Conservation (phyloP, 2,329 filamentous ascomycete species). For the Zasmidium citrigriseum region DNA sequence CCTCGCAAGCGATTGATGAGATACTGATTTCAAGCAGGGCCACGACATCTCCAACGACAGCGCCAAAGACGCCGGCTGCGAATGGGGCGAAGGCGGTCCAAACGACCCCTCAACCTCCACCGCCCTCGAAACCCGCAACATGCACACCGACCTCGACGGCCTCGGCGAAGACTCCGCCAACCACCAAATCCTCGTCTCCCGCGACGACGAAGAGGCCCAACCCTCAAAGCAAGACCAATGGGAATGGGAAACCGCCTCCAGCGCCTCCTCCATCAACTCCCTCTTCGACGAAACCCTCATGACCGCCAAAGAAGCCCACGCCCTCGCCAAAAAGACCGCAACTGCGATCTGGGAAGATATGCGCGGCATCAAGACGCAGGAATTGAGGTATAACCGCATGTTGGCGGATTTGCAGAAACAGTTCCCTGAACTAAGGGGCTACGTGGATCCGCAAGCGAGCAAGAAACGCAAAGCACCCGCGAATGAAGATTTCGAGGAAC, state of each 20-base stretch:
- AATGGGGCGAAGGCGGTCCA: too few relatives aligned
- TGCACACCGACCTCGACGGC: too few relatives aligned
- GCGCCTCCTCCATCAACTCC: not conserved
- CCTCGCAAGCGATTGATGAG: too few relatives aligned
- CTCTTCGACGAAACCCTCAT: slow-evolving; percentile 2
- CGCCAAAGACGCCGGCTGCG: too few relatives aligned
- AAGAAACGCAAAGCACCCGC: not conserved
- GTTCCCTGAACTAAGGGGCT: not conserved
- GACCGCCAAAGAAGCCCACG: not conserved
- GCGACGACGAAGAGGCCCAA: not conserved
- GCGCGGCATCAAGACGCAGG: not conserved
- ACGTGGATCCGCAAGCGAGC: not conserved
- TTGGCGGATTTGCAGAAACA: not conserved
- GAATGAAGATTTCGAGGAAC: not conserved
- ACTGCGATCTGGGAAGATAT: not conserved
- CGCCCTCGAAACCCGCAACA: too few relatives aligned
- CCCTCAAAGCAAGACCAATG: not conserved
- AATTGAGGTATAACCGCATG: not conserved
- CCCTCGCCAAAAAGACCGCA: not conserved
- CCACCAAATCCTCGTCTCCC: not conserved
- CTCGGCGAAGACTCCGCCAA: too few relatives aligned
- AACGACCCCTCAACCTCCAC: too few relatives aligned
- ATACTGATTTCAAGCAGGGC: too few relatives aligned
- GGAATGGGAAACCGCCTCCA: not conserved
- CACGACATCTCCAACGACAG: too few relatives aligned